These are phyloP conservation scores for Trichoderma endophyticum DNA, from an alignment of 2,329 filamentous ascomycete genomes.

Conservation along the genomic window DNA sequence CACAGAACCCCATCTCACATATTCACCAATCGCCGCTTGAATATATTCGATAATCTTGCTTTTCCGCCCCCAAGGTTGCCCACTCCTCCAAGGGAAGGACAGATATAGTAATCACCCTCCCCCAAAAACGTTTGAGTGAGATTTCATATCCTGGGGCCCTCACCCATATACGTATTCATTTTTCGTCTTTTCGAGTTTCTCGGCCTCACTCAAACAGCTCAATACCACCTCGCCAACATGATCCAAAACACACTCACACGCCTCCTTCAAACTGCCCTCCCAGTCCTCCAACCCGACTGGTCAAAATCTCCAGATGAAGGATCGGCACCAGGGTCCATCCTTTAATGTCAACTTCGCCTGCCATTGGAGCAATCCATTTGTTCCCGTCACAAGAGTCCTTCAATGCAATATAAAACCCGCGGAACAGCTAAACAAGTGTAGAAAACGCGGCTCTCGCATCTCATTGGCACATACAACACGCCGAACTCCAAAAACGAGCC, in stretches of 20 bases:
- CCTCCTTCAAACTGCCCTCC: not conserved
- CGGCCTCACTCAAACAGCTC: not conserved
- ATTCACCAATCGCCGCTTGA: not conserved
- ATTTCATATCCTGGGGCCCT: not conserved
- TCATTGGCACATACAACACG: not conserved
- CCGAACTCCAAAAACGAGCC: not conserved
- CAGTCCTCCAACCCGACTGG: slow-evolving; percentile 1
- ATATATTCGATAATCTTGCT: not conserved
- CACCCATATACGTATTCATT: not conserved
- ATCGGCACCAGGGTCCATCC: slow-evolving; percentile 9
- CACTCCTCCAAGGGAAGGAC: not conserved
- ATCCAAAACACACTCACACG: not conserved
- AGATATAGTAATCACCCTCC: not conserved
- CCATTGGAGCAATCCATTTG: not conserved
- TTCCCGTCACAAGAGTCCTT: not conserved
- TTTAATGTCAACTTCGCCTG: not conserved
- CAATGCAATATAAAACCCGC: not conserved
- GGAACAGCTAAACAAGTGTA: not conserved
- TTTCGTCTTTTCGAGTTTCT: not conserved
- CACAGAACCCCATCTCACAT: not conserved
- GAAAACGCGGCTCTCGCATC: not conserved
- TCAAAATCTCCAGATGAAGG: not conserved
- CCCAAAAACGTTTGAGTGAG: not conserved
- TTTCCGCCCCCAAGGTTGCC: not conserved
- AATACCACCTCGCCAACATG: not conserved